Base-by-base conservation (phyloP, 2,329 filamentous ascomycete species). In the Trichoderma pleuroti region DNA sequence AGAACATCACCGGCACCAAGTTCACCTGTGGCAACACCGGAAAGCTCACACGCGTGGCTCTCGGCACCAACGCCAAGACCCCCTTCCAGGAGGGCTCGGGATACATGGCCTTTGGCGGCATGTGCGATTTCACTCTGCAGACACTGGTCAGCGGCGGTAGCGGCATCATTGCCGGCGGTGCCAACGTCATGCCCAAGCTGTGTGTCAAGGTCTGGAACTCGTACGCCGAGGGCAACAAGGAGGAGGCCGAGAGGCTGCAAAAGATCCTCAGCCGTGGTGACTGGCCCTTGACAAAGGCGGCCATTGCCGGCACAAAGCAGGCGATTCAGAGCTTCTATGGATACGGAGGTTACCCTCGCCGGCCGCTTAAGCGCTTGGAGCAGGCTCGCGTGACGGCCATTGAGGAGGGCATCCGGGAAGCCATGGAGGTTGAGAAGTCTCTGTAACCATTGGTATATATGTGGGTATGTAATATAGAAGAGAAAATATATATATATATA, bases 21-120 rank as follows among this genome's bases (percentile, higher is more conserved):
- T 97, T 97, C 85, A 97, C 93, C 52, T 97, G 93, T 79, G 93
- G 92, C 74, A 96, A 93, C 84, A 96, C 93, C 1, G 93, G 93
- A 74, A 97, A 97, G 83, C 86, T 97, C 74, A 95, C 93, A 14
- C 90, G 93, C 36, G 92, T 97, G 5, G 93, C 93, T 8, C 82
- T 87, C 16, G 92, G 89, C 59, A 89, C 91, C 61, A 84, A 92
- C 75, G 92, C 93, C 70, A 88, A 90, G 80, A 93, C 91, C 0
- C 89, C 91, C 12, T 82, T 79, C 72, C 78, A 81, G 9, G 83
- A 86, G 72, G 88, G 88, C 39, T 87, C 85, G 24, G 89, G 88
- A 12, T 97, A 94, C 84, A 92, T 96, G 87, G 93, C 93, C 24
- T 94, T 96, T 77, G 93, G 93, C 59, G 93, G 93, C 74, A 93